Conservation (phyloP, 768 basidiomycete species). For the Tricholoma sp. region DNA sequence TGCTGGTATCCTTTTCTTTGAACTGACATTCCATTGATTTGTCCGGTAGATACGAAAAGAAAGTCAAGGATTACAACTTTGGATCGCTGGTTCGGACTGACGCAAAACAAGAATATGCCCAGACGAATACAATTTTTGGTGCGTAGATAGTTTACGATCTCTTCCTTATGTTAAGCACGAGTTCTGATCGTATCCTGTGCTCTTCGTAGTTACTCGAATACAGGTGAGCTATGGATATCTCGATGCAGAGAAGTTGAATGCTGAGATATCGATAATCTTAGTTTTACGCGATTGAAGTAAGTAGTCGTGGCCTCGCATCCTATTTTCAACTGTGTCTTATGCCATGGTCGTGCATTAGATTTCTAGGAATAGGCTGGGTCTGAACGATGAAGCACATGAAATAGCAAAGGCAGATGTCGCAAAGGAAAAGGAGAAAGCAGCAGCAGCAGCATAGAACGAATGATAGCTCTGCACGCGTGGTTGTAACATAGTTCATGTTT, state of each 20-base stretch:
- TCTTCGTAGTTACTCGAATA: conserved; percentile 56
- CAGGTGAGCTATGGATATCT: conserved; percentile 37
- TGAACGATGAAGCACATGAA: conserved; percentile 86
- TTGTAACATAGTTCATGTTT: neutral
- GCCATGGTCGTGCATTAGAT: conserved; percentile 47
- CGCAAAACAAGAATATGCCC: conserved; percentile 74
- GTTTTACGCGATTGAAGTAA: conserved; percentile 92
- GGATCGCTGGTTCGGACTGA: conserved; percentile 89
- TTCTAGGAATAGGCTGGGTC: conserved; percentile 82
- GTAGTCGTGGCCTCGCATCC: neutral
- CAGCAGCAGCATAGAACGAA: conserved; percentile 24
- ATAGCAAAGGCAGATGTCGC: conserved; percentile 68
- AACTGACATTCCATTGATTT: neutral
- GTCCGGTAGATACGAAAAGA: conserved; percentile 74
- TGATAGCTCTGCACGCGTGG: conserved; percentile 4
- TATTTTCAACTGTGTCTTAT: neutral
- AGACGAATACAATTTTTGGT: conserved; percentile 95
- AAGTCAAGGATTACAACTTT: conserved; percentile 93
- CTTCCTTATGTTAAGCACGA: neutral
- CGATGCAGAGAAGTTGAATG: neutral
- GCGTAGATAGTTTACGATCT: conserved; percentile 13
- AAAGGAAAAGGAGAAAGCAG: conserved; percentile 48
- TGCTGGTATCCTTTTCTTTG: neutral
- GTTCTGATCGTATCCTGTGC: neutral
- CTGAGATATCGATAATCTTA: conserved; percentile 21